Evolutionary conservation across 495 filamentous ascomycete species (phyloP), one percentile per base, ranked within the genome.

Genomic region (Aspergillus incahuasiensis): DNA sequence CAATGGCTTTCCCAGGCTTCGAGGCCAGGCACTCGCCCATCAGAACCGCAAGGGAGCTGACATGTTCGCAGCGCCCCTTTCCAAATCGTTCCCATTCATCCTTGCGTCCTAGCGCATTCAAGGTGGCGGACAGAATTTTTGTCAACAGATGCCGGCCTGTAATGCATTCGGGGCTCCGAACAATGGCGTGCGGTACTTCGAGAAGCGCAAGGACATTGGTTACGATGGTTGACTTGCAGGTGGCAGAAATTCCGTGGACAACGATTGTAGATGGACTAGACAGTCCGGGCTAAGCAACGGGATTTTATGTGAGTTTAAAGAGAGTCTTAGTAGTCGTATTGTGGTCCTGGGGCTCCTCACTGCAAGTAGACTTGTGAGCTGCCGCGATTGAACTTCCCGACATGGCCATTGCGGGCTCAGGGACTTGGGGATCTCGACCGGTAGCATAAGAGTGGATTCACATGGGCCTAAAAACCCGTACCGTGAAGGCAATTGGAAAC

Each of bases 231-330:
- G 81, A 88, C 72, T 97, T 97, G 57, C 94, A 95, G 0, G 92
- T 97, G n/a, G 91, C 85, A 58, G 90, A 85, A n/a, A 90, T 82
- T 18, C 94, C 94, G 62, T 97, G 82, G 43, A 94, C 69, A 6
- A 96, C 83, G 3, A 97, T 60, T 40, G 84, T 87, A 3, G 79
- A 56, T 6, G 80, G 78, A 43, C 71, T 78, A 50, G 74, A 71
- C 4, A 70, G 56, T 19, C 58, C 55, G 39, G 71, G 70, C 78
- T 80, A 54, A 35, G 58, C 54, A 15, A 24, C 2, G 35, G 21
- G 21, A n/a, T n/a, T n/a, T 6, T 32, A 16, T 25, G 53, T 71
- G 49, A 69, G 65, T 34, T 45, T n/a, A 5, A n/a, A 42, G 16
- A 20, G 15, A 22, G 5, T 20, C 38, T 18, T 48, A 34, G 47